Percentiles rank a stretch among this genome's conserved stretches.
Evolutionary conservation across 495 filamentous ascomycete genomes (phyloP).

Genomic region (Aspergillus leporis): DNA sequence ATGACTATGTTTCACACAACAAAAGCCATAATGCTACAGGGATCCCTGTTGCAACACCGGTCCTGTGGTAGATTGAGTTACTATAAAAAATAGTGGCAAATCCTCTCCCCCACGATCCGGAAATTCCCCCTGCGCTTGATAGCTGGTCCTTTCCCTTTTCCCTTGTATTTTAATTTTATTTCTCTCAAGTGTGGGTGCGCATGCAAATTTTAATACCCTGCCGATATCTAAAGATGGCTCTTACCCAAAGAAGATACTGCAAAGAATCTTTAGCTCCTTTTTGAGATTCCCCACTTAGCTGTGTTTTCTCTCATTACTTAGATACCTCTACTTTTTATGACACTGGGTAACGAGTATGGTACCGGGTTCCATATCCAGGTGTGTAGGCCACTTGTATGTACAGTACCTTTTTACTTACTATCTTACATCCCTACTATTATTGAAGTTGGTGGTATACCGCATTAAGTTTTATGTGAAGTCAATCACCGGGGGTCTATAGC

Average conservation of each 20-base stretch:
- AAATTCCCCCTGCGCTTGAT: conserved; percentile 19
- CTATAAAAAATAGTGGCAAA: conserved; percentile 26
- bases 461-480: too few species aligned
- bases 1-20: conserved; percentile 16
- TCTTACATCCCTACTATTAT: too few species aligned
- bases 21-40: conserved; percentile 5
- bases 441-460: too few species aligned
- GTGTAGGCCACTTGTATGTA: too few species aligned
- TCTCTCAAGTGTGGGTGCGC: too few species aligned
- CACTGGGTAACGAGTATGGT: not conserved
- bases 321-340: not conserved
- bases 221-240: conserved; percentile 14
- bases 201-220: conserved; percentile 14
- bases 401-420: too few species aligned
- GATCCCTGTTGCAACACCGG: conserved; percentile 24
- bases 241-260: conserved; percentile 22
- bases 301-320: not conserved
- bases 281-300: conserved; percentile 12
- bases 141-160: conserved; percentile 7
- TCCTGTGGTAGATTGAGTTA: conserved; percentile 19
- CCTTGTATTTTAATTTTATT: conserved; percentile 14
- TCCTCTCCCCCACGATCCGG: conserved; percentile 26
- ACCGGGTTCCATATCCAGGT: not conserved
- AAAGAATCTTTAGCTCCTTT: conserved; percentile 4
- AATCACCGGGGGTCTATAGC: too few species aligned